Conservation (phyloP, 2,329 filamentous ascomycete genomes). For the Sordariomycetes sp. region DNA sequence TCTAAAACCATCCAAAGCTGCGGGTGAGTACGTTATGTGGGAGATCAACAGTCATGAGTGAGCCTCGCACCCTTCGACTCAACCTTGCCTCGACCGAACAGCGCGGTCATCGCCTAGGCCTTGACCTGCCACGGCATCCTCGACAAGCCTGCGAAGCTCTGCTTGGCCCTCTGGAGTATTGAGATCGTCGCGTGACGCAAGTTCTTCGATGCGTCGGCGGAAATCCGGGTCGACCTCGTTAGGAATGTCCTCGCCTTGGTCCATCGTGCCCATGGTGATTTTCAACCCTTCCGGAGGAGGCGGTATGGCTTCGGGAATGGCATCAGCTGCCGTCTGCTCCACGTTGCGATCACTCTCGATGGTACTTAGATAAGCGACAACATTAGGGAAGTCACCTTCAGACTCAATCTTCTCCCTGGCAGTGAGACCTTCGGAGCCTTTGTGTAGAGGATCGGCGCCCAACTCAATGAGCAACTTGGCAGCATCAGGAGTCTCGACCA, state of each 20-base stretch:
- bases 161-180: conserved; percentile 71
- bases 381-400: conserved; percentile 69
- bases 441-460: conserved; percentile 54
- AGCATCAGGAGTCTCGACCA: conserved; percentile 72
- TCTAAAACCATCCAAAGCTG: conserved; percentile 37
- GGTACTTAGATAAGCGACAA: conserved; percentile 59
- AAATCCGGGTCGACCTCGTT: conserved; percentile 73
- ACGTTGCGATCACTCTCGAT: conserved; percentile 20
- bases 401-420: conserved; percentile 71
- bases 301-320: conserved; percentile 35
- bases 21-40: conserved; percentile 52
- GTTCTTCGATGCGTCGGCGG: conserved; percentile 75
- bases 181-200: conserved; percentile 78
- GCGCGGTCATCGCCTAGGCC: conserved; percentile 54
- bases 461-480: conserved; percentile 76
- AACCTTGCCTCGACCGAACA: conserved; percentile 53
- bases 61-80: conserved; percentile 51
- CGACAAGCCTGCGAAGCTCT: conserved; percentile 68
- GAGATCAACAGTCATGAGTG: conserved; percentile 40
- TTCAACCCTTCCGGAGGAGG: conserved; percentile 67
- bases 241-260: conserved; percentile 48
- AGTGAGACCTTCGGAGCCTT: conserved; percentile 67
- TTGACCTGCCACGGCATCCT: conserved; percentile 67
- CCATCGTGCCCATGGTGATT: conserved; percentile 69
- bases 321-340: conserved; percentile 15